Base-by-base conservation (phyloP, 306 rosid species). In the Gillenia trifoliata region DNA sequence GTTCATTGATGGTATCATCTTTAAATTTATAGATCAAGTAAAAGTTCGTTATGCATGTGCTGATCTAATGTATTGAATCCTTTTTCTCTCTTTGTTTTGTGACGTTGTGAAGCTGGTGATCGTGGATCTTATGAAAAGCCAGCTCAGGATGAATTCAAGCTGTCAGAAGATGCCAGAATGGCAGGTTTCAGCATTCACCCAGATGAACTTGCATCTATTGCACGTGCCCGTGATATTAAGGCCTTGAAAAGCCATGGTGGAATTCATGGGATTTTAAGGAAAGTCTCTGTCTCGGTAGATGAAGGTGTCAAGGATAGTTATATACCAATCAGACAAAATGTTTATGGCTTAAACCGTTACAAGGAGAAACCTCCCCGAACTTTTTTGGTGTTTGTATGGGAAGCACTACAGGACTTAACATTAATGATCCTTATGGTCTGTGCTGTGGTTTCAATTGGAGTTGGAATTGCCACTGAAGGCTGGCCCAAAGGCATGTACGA, bases 391-490 rank as follows among this genome's bases (percentile, higher is more conserved):
- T 94, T 92, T 69, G 83, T 92, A 40, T 92, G 96, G 99, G 99
- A 94, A 20, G 97, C 99, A 72, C 67, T 90, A 41, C 99, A 90
- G 34, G 99, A 94, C 84, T 77, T 94, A 64, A 94, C 99, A 19
- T 82, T 94, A 47, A 89, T 86, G 17, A 90, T 92, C 80, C 97
- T 92, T 64, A 86, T 92, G 89, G 88, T 87, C 34, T 94, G 97
- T 80, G 97, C 97, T 30, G 50, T 87, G 77, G 90, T 89, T 62
- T 92, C 99, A 72, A 74, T 94, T 67, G 96, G 88, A 45, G 81
- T 94, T 31, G 99, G 99, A 60, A 56, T 92, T 68, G 83, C 93
- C 77, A 94, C 99, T 25, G 97, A 94, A 85, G 99, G 99, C 59
- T 91, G 90, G 93, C 99, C 99, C 31, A 85, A 75, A 79, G 99